phyloP scores from a whole-genome alignment of 2,329 filamentous ascomycete genomes.

The Trichoderma brevicompactum region DNA sequence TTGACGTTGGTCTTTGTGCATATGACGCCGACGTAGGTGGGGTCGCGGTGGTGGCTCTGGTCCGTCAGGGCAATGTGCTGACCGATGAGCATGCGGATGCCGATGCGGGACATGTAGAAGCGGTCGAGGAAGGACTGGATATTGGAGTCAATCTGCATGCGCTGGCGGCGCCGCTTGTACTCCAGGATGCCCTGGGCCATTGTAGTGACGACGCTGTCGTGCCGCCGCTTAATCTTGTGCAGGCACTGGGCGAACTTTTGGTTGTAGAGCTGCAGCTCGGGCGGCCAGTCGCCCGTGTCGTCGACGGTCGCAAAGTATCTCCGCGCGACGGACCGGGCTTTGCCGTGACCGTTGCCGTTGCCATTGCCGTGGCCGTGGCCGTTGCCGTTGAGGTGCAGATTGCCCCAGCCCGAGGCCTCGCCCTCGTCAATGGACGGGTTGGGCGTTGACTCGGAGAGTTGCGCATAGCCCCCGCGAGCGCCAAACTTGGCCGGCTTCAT shows the following conservation, averaged over 20 bases:
- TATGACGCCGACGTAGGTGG: constrained; percentile 96
- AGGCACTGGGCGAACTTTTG: constrained; percentile 85
- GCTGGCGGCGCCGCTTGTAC: constrained; percentile 94
- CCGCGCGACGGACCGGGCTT: constrained; percentile 54
- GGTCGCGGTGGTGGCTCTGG: constrained; percentile 85
- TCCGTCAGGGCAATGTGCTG: constrained; percentile 98
- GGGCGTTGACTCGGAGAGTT: constrained; percentile 80
- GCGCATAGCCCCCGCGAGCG: constrained; percentile 65
- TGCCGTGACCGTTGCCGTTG: constrained; percentile 44
- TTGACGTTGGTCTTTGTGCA: constrained; percentile 98
- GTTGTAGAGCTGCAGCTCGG: constrained; percentile 93
- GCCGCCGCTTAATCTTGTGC: constrained; percentile 91
- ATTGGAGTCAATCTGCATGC: constrained; percentile 97
- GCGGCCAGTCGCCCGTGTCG: constrained; percentile 86
- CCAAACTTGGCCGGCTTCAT: constrained; percentile 64
- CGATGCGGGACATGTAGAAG: constrained; percentile 99
- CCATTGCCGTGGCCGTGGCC: constrained; percentile 54
- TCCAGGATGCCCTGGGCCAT: constrained; percentile 97
- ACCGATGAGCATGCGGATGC: constrained; percentile 98
- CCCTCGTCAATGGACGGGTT: constrained; percentile 89
- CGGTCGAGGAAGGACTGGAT: constrained; percentile 98
- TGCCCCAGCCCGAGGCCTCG: constrained; percentile 70
- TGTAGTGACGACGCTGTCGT: constrained; percentile 96
- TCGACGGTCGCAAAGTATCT: constrained; percentile 91
- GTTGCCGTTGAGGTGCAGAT: constrained; percentile 45